Evolutionary conservation across 2,329 filamentous ascomycete genomes (phyloP), one percentile per base, ranked within the genome.

Genomic region (Botrytis tulipae): DNA sequence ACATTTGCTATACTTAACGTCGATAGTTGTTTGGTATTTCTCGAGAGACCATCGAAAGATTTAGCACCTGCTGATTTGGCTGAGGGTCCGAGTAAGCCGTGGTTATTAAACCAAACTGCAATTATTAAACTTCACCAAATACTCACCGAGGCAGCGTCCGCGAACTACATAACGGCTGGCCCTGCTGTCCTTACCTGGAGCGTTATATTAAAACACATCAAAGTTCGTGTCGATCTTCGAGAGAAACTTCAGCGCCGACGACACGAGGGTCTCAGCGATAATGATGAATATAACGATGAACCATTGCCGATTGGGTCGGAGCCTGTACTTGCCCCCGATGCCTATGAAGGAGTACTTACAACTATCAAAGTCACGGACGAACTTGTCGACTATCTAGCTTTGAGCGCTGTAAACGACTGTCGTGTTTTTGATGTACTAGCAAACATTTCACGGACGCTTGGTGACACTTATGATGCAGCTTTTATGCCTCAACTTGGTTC

Each of bases 151-250:
- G 88, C 90, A n/a, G 73, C 73, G 14, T 85, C 85, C 42, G 80
- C 83, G 32, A 87, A 87, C 25, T 85, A 88, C n/a, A 84, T 86
- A 54, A 88, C 89, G 51, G 92, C 92, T 32, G 90, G 89, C 72
- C 93, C 93, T 1, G 89, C 93, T 29, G 87, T 93, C 32, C 92
- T 97, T 77, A 89, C 92, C 4, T 98, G 95, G 95, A 90, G 91
- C 6, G 85, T 95, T 66, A 88, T 97, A 40, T 85, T 95, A 16
- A 88, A 92, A 78, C 86, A 88, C 40, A 89, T 96, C 83, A 73
- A 73, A 22, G 32, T 54, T 4, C 72, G 72, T 42, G 74, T 76
- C 25, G 35, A 22, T 44, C 35, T 57, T 71, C 59, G 61, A 57
- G 57, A 70, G 54, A 70, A 44, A 51, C 44, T 62, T n/a, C 72